Evolutionary conservation across 2,329 filamentous ascomycete species (phyloP).

Genomic region (Ceratocystis huliohia): DNA sequence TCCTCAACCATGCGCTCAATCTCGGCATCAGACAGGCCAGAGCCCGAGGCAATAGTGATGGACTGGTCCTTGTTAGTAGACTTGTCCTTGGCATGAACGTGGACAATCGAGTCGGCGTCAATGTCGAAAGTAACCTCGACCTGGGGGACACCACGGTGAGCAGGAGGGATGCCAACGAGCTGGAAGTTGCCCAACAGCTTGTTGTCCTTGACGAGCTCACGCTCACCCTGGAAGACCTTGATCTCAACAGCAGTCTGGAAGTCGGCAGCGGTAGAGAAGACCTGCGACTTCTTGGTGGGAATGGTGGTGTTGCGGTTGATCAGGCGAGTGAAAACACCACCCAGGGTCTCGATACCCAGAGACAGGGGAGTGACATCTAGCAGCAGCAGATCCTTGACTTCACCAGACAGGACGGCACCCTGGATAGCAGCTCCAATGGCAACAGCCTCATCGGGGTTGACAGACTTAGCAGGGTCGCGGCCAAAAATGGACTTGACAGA

Average conservation of each 20-base stretch:
- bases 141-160: slow-evolving; percentile 90
- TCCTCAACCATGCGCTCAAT: slow-evolving; percentile 97
- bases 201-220: slow-evolving; percentile 97
- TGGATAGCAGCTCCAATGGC: slow-evolving; percentile 96
- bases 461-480: slow-evolving; percentile 90
- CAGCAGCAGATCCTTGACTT: slow-evolving; percentile 89
- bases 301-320: slow-evolving; percentile 99
- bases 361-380: slow-evolving; percentile 93
- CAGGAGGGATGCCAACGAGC: slow-evolving; percentile 90
- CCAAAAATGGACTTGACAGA: slow-evolving; percentile 95
- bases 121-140: slow-evolving; percentile 98
- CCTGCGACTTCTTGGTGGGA: slow-evolving; percentile 97
- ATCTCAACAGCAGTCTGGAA: slow-evolving; percentile 99
- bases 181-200: slow-evolving; percentile 99
- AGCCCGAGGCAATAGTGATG: slow-evolving; percentile 96
- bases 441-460: slow-evolving; percentile 97
- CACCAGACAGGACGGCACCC: slow-evolving; percentile 89
- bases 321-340: slow-evolving; percentile 92
- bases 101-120: slow-evolving; percentile 93
- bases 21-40: slow-evolving; percentile 85
- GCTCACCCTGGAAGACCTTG: slow-evolving; percentile 99
- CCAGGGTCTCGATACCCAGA: slow-evolving; percentile 95
- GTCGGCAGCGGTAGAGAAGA: slow-evolving; percentile 93
- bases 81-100: slow-evolving; percentile 98
- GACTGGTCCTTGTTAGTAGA: slow-evolving; percentile 99